phyloP scores from a whole-genome alignment of 805 yeast species.

The Spathaspora hagerdaliae region DNA sequence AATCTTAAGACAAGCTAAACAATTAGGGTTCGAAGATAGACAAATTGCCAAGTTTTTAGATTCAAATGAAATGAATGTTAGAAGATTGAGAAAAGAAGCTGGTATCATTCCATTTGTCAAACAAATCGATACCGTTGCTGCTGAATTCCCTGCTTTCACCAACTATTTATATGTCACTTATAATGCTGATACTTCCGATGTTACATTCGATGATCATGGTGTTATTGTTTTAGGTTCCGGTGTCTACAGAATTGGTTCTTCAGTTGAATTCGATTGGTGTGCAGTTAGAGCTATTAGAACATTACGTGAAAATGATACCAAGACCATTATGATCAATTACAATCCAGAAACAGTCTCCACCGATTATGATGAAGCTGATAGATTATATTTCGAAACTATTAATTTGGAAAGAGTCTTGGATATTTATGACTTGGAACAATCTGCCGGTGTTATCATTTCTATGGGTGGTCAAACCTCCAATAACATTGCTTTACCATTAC shows the following conservation, averaged over 20 bases:
- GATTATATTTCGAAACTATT: slow-evolving; percentile 93
- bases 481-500: slow-evolving; percentile 88
- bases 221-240: slow-evolving; percentile 96
- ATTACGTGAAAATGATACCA: slow-evolving; percentile 75
- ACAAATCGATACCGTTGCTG: slow-evolving; percentile 98
- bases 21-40: slow-evolving; percentile 94
- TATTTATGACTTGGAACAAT: slow-evolving; percentile 86
- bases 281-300: slow-evolving; percentile 97
- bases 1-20: slow-evolving; percentile 81
- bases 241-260: slow-evolving; percentile 97
- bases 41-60: slow-evolving; percentile 87
- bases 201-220: slow-evolving; percentile 87
- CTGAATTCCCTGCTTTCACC: slow-evolving; percentile 96
- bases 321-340: slow-evolving; percentile 95
- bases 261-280: slow-evolving; percentile 99
- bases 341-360: slow-evolving; percentile 99
- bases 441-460: slow-evolving; percentile 88
- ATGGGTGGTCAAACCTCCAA: slow-evolving; percentile 99
- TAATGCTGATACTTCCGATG: slow-evolving; percentile 85
- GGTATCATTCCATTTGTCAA: slow-evolving; percentile 90
- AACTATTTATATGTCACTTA: slow-evolving; percentile 93
- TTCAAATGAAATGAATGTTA: slow-evolving; percentile 88
- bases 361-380: slow-evolving; percentile 96
- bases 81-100: slow-evolving; percentile 81
- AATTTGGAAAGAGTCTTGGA: slow-evolving; percentile 92